Percentiles rank a stretch among this genome's conserved stretches.
phyloP scores from a whole-genome alignment of 2,329 filamentous ascomycete species.

The Diaporthe vaccinii region DNA sequence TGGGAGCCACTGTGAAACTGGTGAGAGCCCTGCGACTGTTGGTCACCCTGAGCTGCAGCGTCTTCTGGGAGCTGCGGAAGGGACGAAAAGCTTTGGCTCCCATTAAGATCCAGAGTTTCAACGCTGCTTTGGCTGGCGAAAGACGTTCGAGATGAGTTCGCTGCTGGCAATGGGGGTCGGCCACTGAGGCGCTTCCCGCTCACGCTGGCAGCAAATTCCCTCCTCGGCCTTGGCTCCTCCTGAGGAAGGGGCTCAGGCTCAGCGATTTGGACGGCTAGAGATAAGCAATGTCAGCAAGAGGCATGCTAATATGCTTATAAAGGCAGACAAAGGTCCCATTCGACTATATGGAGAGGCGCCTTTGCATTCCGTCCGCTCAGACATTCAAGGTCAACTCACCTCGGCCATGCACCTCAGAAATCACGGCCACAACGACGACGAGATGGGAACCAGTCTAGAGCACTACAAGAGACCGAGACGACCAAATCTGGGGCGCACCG shows the following conservation, averaged over 20 bases:
- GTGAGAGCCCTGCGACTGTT: conserved; percentile 37
- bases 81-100: conserved; percentile 46
- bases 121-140: conserved; percentile 54
- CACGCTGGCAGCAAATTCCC: conserved; percentile 60
- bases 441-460: conserved; percentile 8
- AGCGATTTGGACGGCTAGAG: conserved; percentile 69
- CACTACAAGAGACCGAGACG: conserved; percentile 19
- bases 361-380: conserved; percentile 13
- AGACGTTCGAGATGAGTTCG: conserved; percentile 61
- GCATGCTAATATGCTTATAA: not conserved
- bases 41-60: conserved; percentile 30
- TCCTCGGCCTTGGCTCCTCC: conserved; percentile 56
- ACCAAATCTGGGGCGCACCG: conserved; percentile 6
- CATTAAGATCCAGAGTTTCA: conserved; percentile 47
- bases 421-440: not conserved
- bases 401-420: not conserved
- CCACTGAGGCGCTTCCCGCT: conserved; percentile 59
- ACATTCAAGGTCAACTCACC: conserved; percentile 6
- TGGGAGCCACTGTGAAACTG: conserved; percentile 46
- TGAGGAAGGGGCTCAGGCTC: conserved; percentile 59
- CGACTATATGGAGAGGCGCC: not conserved
- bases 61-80: conserved; percentile 48
- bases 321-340: not conserved
- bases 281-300: conserved; percentile 43
- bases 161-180: conserved; percentile 52